Base-by-base conservation (phyloP, 192 early-diverging fungal genomes). In the Coemansia biformis region DNA sequence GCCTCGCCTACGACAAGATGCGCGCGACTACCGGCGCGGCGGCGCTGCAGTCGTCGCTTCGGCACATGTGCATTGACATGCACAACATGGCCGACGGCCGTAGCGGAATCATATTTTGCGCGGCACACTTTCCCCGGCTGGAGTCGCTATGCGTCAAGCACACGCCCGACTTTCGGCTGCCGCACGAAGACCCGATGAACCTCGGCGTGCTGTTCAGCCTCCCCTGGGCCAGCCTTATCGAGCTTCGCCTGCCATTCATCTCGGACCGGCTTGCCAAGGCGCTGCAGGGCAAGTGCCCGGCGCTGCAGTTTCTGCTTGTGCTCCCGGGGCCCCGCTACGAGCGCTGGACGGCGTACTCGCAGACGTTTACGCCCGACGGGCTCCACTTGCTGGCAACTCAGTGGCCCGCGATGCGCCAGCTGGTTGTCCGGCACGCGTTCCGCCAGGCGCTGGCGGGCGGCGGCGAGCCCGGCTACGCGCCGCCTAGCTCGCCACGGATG, bases 21-120 rank as follows among this genome's bases (percentile, higher is more conserved):
- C 70, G 70, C 29, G 32, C 48, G n/a, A 43, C 22, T 16, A 73
- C 70, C 9, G 38, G 50, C 37, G 46, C 45, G 29, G 30, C 63
- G 5, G 70, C 63, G 11, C 46, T 73, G 33, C 70, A 73, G 43
- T 61, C 55, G n/a, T 66, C 70, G 43, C 54, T 73, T 26, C 56
- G 42, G 35, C 37, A n/a, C 10, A 41, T 73, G 22, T 39, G 46
- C 31, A 21, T 73, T 16, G 57, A 73, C 26, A 42, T 73, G 63
- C 58, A 48, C 43, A 61, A 45, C 29, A 65, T 73, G 70, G 51
- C 33, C 28, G 57, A 61, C 26, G 50, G 58, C 30, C 52, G 58
- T 19, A 36, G 54, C 14, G 50, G 45, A 9, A 60, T 61, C 17
- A 63, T 58, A 11, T 73, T 73, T 29, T 73, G 69, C 19, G 62